Conservation (phyloP, 176 grass and related monocot genomes). For the Puya raimondii region DNA sequence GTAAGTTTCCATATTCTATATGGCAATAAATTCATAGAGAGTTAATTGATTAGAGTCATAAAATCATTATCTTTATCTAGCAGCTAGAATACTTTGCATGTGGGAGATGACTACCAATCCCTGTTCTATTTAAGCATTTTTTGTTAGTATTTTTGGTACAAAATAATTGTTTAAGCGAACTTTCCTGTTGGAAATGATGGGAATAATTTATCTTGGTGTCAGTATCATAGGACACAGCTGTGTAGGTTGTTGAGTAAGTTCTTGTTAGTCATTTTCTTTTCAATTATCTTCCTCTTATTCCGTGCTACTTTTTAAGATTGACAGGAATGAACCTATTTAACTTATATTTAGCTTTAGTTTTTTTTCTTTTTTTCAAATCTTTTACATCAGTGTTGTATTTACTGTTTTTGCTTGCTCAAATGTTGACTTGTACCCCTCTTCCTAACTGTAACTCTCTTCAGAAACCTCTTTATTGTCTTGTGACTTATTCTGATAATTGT, state of each 20-base stretch:
- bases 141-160: too few relatives aligned
- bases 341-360: not conserved
- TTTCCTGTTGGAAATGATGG: too few relatives aligned
- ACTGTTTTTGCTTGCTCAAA: not conserved
- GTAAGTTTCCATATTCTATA: constrained; percentile 30
- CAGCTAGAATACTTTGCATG: too few relatives aligned
- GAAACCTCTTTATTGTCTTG: constrained; percentile 23
- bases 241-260: too few relatives aligned
- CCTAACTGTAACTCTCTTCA: constrained; percentile 12
- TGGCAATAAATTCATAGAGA: not conserved
- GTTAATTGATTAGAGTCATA: not conserved
- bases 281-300: too few relatives aligned
- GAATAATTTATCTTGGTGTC: too few relatives aligned
- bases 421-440: constrained; percentile 1
- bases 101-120: too few relatives aligned
- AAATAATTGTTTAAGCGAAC: too few relatives aligned
- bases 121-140: too few relatives aligned
- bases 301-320: too few relatives aligned
- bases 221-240: too few relatives aligned
- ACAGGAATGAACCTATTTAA: not conserved
- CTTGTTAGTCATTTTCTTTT: too few relatives aligned
- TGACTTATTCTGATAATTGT: constrained; percentile 46
- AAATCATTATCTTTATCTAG: constrained; percentile 1
- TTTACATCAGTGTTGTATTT: not conserved
- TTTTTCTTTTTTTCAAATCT: not conserved